Conservation (phyloP, 2,329 filamentous ascomycete species). For the Apiospora malaysiana region DNA sequence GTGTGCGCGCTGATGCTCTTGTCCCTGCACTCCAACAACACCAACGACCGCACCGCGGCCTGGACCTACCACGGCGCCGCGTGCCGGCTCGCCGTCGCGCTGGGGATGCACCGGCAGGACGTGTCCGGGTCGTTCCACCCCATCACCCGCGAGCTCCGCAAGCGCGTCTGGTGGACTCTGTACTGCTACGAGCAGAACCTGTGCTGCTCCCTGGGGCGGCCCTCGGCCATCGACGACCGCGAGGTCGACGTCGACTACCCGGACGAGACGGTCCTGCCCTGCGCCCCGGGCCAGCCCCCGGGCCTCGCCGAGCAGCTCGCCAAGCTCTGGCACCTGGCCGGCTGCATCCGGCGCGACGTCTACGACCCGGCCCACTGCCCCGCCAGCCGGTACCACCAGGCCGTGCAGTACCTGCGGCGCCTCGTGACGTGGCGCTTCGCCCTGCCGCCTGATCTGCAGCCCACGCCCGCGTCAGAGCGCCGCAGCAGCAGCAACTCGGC, state of each 20-base stretch:
- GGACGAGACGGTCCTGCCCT: conserved; percentile 31
- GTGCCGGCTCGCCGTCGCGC: conserved; percentile 48
- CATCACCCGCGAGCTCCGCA: conserved; percentile 35
- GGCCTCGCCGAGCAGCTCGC: conserved; percentile 32
- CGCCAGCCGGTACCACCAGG: conserved; percentile 28
- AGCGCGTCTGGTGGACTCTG: conserved; percentile 41
- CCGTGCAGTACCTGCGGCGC: conserved; percentile 31
- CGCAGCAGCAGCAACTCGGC: conserved; percentile 22
- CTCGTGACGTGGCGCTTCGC: conserved; percentile 30
- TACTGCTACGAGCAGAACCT: conserved; percentile 41
- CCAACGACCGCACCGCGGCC: conserved; percentile 47
- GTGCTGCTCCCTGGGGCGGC: conserved; percentile 39
- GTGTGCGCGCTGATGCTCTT: conserved; percentile 49
- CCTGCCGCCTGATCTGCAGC: conserved; percentile 29
- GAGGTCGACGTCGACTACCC: conserved; percentile 37
- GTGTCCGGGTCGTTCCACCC: conserved; percentile 44
- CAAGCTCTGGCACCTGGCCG: conserved; percentile 33
- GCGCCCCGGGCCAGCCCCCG: conserved; percentile 25
- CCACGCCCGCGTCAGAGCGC: conserved; percentile 8
- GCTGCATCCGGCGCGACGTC: conserved; percentile 37
- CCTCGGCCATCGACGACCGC: conserved; percentile 38
- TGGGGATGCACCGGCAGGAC: conserved; percentile 50
- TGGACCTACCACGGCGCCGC: conserved; percentile 48
- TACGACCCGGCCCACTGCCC: conserved; percentile 31
- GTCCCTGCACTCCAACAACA: conserved; percentile 47